Percentiles rank a stretch among this genome's conserved stretches.
These are phyloP conservation scores for Saitozyma sp. DNA, from an alignment of 768 basidiomycete species.

Conservation along the genomic window DNA sequence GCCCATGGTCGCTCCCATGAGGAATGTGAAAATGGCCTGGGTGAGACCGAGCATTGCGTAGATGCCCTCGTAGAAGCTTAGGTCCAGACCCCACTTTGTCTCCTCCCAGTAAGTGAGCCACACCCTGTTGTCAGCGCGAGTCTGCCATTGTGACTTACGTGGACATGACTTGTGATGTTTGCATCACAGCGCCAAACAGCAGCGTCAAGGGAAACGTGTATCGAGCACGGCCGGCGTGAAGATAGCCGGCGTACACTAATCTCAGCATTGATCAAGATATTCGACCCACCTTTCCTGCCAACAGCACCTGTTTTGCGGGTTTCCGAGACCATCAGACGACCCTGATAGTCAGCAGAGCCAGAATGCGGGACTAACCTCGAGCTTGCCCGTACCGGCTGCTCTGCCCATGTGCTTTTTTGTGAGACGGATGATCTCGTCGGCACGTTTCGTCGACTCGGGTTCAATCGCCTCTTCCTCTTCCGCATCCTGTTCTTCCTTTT, in stretches of 20 bases:
- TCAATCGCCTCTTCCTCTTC: slow-evolving; percentile 16
- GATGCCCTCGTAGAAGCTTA: slow-evolving; percentile 65
- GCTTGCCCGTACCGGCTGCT: slow-evolving; percentile 63
- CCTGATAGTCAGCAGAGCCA: slow-evolving; percentile 40
- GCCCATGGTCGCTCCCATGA: slow-evolving; percentile 62
- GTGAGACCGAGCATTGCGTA: slow-evolving; percentile 66
- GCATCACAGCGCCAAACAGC: slow-evolving; percentile 60
- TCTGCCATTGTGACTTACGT: slow-evolving; percentile 50
- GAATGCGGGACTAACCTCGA: slow-evolving; percentile 53
- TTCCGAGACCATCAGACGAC: slow-evolving; percentile 68
- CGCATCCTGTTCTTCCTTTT: slow-evolving; percentile 33
- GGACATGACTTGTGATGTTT: slow-evolving; percentile 59
- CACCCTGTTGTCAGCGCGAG: slow-evolving; percentile 39
- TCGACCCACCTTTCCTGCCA: slow-evolving; percentile 29
- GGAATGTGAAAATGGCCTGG: slow-evolving; percentile 63
- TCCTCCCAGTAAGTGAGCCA: slow-evolving; percentile 73
- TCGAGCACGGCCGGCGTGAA: slow-evolving; percentile 61
- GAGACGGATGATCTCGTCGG: slow-evolving; percentile 47
- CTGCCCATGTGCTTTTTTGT: slow-evolving; percentile 42
- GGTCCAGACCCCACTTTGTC: slow-evolving; percentile 59
- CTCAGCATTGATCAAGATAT: slow-evolving; percentile 18
- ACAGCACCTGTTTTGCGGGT: slow-evolving; percentile 64
- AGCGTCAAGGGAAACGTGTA: slow-evolving; percentile 61
- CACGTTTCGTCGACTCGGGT: slow-evolving; percentile 43
- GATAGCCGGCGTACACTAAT: slow-evolving; percentile 64